Conservation (phyloP, 208 protist species). For the Trypanosoma conorhini region DNA sequence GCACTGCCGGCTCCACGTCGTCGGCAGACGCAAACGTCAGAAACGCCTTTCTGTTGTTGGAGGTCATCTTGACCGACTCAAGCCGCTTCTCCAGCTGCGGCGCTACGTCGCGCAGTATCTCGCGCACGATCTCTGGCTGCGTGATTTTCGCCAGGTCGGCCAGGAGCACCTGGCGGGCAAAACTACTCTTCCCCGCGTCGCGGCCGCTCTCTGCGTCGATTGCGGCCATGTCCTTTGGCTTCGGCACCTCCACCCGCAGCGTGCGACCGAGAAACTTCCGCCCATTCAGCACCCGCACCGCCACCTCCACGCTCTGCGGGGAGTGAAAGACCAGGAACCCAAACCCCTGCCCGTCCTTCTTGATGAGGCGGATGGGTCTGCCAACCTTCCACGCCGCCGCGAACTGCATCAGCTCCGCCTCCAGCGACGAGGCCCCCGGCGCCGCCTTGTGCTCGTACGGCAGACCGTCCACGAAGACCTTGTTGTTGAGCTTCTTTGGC, state of each 20-base stretch:
- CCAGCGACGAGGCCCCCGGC: constrained; percentile 55
- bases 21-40: constrained; percentile 74
- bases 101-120: constrained; percentile 84
- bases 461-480: constrained; percentile 90
- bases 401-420: constrained; percentile 88
- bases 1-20: constrained; percentile 70
- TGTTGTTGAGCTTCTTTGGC: constrained; percentile 84
- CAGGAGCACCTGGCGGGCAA: constrained; percentile 82
- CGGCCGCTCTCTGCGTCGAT: constrained; percentile 36
- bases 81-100: constrained; percentile 86
- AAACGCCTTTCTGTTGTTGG: constrained; percentile 89
- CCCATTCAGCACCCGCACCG: constrained; percentile 84
- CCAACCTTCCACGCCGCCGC: constrained; percentile 83
- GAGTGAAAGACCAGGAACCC: constrained; percentile 90
- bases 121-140: constrained; percentile 87
- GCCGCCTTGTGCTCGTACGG: constrained; percentile 71
- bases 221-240: constrained; percentile 59
- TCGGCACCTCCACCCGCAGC: constrained; percentile 88
- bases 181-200: constrained; percentile 76
- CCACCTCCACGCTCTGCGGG: constrained; percentile 81
- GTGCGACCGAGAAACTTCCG: constrained; percentile 88
- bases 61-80: constrained; percentile 91
- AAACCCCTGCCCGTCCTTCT: constrained; percentile 89
- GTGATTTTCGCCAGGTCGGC: constrained; percentile 79
- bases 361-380: constrained; percentile 83